phyloP scores from a whole-genome alignment of 2,329 filamentous ascomycete species.

The Onygenales sp. region DNA sequence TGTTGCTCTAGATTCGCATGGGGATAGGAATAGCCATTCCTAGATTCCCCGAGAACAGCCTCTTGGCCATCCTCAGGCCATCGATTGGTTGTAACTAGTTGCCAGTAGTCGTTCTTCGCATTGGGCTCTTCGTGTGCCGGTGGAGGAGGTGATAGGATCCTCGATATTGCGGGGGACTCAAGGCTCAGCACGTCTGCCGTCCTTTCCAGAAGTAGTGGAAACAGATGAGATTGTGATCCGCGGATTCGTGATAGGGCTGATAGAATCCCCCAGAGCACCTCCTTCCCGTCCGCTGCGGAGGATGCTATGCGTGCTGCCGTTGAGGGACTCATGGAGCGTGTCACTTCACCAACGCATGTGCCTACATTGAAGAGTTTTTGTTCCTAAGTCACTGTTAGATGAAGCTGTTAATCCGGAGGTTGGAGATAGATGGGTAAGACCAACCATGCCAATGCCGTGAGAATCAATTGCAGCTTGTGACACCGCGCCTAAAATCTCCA shows the following conservation, averaged over 20 bases:
- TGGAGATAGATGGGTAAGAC: conserved; percentile 20
- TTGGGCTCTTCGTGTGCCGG: neutral
- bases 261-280: conserved; percentile 7
- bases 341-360: conserved; percentile 1
- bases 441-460: conserved; percentile 63
- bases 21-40: neutral
- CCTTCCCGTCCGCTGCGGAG: neutral
- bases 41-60: neutral
- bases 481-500: conserved; percentile 62
- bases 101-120: conserved; percentile 1
- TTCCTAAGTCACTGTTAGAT: conserved; percentile 2
- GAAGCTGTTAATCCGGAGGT: neutral
- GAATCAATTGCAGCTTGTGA: conserved; percentile 66
- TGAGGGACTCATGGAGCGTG: neutral
- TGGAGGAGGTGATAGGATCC: neutral
- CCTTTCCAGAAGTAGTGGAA: neutral
- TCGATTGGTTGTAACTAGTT: neutral
- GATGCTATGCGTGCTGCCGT: neutral
- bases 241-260: conserved; percentile 3
- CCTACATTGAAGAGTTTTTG: conserved; percentile 7
- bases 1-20: too few relatives aligned
- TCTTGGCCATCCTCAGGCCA: neutral
- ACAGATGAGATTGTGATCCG: conserved; percentile 5
- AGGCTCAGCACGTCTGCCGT: neutral
- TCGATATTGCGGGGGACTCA: neutral